Evolutionary conservation across 2,329 filamentous ascomycete genomes (phyloP), one percentile per base, ranked within the genome.

Genomic region (Colletotrichum theobromicola): DNA sequence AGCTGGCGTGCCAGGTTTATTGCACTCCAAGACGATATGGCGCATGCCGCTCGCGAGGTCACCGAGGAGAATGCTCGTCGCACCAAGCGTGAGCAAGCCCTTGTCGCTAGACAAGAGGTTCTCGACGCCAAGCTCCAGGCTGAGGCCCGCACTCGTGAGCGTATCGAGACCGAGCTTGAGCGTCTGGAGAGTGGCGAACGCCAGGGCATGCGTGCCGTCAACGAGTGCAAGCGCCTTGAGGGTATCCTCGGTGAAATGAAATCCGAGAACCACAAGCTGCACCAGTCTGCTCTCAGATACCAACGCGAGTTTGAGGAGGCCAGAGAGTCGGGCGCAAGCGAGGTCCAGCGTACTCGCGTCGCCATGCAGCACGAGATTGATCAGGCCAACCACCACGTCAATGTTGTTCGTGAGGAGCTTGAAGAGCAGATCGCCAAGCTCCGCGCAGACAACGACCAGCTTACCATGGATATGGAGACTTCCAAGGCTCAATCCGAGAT

Each of bases 261-360:
- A 72, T 88, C 87, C 16, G 93, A 95, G 80, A 94, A 94, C 79
- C 89, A 94, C 79, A 91, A 93, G 76, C 90, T 96, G 70, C 92
- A 96, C 79, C 90, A 93, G 79, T 89, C 90, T 75, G 90, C 91
- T 24, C 88, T 92, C 77, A 90, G 92, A 53, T 93, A 93, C 81
- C 92, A 98, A 83, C 92, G 94, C 66, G 95, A 98, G 80, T 94
- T 96, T 79, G 91, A 95, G 74, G 94, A 98, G 79, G 94, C 95
- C 12, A 92, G 94, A 76, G 95, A 98, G 79, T 93, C 92, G 64
- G 95, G 92, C 71, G 92, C 93, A 53, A 90, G 91, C 46, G 96
- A 98, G 81, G 92, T 97, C 58, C 93, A 96, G 82, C 93, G 95
- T 61, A 94, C 93, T 16, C 94, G 94, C 74, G 91, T 93, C 76